Evolutionary conservation across 2,329 filamentous ascomycete species (phyloP), one percentile per base, ranked within the genome.

Genomic region (Colletotrichum euphorbiae): DNA sequence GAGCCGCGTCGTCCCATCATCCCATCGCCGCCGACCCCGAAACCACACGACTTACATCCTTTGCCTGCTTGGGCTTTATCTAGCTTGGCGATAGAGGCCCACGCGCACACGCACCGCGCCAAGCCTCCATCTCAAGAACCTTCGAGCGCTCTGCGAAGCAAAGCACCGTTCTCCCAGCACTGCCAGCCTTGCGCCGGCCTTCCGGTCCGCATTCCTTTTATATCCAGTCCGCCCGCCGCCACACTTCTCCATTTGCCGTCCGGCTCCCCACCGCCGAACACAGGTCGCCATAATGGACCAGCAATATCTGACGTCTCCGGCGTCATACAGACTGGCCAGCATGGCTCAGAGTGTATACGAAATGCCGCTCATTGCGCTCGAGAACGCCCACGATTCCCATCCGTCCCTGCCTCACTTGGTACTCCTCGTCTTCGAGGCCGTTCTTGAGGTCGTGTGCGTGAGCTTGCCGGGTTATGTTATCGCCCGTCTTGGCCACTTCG

Each of bases 381-480:
- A 77, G 46, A 76, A 78, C 67, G 74, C 80, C 11, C 82, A 86
- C 72, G 81, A 84, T 3, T 80, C 84, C 17, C 90, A 93, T 71
- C 90, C 91, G 13, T 85, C 91, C 59, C 84, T 93, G 71, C 83
- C 82, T 65, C 86, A 94, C 74, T 85, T 97, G 33, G 85, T 90
- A 43, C 84, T 97, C 28, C 89, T 97, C 67, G 94, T 98, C 73
- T 97, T 97, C 75, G 94, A 97, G 81, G 96, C 96, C 11, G 94
- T 98, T 31, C 85, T 98, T 75, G 94, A 98, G 77, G 95, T 98
- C 24, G 92, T 99, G 56, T 98, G 94, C 77, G 94, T 99, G 78
- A 95, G 92, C 78, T 81, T 98, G 73, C 96, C 96, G 0, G 96
- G 96, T 31, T 99, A 98, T 80, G 91, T 99, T 71, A 90, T 98